Evolutionary conservation across 1,284 basidiomycete species (phyloP), one percentile per base, ranked within the genome.

Genomic region (Cryptococcus sp.): DNA sequence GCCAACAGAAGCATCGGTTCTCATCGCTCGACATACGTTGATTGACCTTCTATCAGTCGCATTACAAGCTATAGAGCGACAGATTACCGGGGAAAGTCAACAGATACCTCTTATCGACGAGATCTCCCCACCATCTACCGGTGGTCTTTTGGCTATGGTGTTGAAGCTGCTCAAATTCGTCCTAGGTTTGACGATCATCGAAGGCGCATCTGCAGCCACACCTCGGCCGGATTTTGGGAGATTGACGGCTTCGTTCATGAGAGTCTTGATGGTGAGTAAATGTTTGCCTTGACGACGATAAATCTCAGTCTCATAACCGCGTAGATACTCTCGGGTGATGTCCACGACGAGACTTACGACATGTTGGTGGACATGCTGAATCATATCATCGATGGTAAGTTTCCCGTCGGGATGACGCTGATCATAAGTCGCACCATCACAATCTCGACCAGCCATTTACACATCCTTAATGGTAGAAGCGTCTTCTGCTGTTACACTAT

Each of bases 141-240:
- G 59, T 10, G 60, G 66, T 7, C 51, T 68, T 2, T 57, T 75
- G 4, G 58, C 57, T 33, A 56, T 69, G 8, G 57, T 65, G 0
- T 37, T 73, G 35, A 62, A 62, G 41, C 56, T 73, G 23, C 57
- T 75, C 10, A 66, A 60, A 38, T 75, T 71, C 49, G 55, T 58
- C 1, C 58, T 75, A 6, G 64, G 67, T 0, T 34, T 72, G 4
- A 54, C 59, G 0, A 44, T 58, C 5, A 35, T 55, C 13, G 73
- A 75, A 15, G 37, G 47, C 5, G 31, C 47, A 8, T 53, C 59
- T 31, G 57, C 62, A 0, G 53, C 61, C 1, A 58, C 60, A 11
- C 70, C 70, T 2, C 63, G 64, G 47, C 71, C 73, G 5, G 71
- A 73, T 56, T 73, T 70, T 57, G 62, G 63, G 4, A 57, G 60